A percentile compares a stretch with the other conserved stretches of the same genome.
Evolutionary conservation across 371 early-diverging fungal genomes (phyloP).

Genomic region (Circinella minor): DNA sequence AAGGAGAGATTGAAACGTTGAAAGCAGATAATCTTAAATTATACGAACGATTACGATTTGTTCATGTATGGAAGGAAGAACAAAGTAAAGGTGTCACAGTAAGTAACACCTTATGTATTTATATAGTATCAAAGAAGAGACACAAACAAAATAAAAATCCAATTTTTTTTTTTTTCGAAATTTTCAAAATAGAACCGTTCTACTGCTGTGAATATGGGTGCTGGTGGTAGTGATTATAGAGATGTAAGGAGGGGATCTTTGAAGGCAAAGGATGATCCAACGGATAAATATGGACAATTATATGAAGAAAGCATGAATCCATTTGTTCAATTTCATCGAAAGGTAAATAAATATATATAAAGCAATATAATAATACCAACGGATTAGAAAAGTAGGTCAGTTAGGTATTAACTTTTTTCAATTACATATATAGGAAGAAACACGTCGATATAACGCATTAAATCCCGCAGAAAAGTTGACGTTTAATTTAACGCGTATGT

Average conservation of each 20-base stretch:
- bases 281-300: slow-evolving; percentile 72
- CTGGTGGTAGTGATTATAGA: slow-evolving; percentile 13
- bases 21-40: slow-evolving; percentile 85
- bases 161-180: background rate
- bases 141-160: background rate
- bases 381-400: too few species aligned
- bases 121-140: background rate
- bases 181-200: slow-evolving; percentile 17
- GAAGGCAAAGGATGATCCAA: slow-evolving; percentile 46
- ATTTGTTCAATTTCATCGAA: slow-evolving; percentile 81
- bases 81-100: slow-evolving; percentile 34
- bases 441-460: slow-evolving; percentile 72
- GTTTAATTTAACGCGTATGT: slow-evolving; percentile 63
- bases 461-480: slow-evolving; percentile 80
- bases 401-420: background rate
- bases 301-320: slow-evolving; percentile 92
- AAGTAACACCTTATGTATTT: slow-evolving; percentile 12
- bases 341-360: slow-evolving; percentile 35
- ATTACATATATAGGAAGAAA: slow-evolving; percentile 57
- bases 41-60: slow-evolving; percentile 83
- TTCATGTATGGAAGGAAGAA: slow-evolving; percentile 59
- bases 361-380: too few species aligned
- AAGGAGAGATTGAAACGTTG: slow-evolving; percentile 65
- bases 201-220: slow-evolving; percentile 23
- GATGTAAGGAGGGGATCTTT: slow-evolving; percentile 15